A percentile compares a stretch with the other conserved stretches of the same genome.
phyloP scores from a whole-genome alignment of 148 eudicot species.

The Limonium bicolor region DNA sequence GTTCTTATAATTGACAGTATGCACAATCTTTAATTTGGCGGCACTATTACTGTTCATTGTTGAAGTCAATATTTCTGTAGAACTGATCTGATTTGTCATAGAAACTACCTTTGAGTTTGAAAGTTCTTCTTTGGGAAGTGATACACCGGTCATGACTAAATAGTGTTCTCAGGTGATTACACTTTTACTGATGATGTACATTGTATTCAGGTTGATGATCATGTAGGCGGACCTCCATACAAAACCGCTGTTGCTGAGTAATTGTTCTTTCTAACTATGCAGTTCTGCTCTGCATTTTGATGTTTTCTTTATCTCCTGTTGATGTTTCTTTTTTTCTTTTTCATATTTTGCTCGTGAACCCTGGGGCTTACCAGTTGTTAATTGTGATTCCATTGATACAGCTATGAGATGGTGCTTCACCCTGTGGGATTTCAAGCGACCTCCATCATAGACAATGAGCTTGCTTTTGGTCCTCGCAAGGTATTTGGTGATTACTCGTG shows the following conservation, averaged over 20 bases:
- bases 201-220: slow-evolving; percentile 62
- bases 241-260: slow-evolving; percentile 47
- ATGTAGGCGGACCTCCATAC: slow-evolving; percentile 76
- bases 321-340: neutral
- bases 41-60: too few species aligned
- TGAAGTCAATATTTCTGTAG: too few species aligned
- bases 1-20: too few species aligned
- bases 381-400: slow-evolving; percentile 10
- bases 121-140: too few species aligned
- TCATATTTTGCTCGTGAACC: neutral
- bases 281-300: neutral
- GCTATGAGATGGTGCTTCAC: slow-evolving; percentile 57
- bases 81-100: too few species aligned
- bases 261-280: slow-evolving; percentile 6
- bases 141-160: too few species aligned
- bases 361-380: neutral
- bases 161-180: too few species aligned
- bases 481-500: slow-evolving; percentile 13
- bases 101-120: too few species aligned
- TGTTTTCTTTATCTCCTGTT: neutral
- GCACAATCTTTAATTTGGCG: too few species aligned
- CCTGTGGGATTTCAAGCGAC: slow-evolving; percentile 48
- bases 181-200: too few species aligned
- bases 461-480: slow-evolving; percentile 51
- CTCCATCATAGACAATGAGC: slow-evolving; percentile 42